Conservation (phyloP, 345 rosid species). For the Melaleuca alternifolia region DNA sequence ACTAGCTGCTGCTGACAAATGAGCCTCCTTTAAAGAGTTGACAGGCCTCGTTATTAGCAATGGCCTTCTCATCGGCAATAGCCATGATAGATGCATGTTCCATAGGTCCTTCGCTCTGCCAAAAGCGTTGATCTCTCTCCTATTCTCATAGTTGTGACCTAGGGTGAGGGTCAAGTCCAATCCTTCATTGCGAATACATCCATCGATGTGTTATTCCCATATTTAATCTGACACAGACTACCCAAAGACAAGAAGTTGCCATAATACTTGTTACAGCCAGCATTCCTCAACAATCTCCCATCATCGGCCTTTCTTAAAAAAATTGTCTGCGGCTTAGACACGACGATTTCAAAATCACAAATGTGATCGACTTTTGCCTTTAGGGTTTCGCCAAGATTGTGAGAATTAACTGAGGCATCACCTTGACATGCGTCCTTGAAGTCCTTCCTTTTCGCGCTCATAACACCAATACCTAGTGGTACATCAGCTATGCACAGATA, state of each 20-base stretch:
- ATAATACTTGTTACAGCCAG: background rate
- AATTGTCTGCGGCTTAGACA: conserved; percentile 10
- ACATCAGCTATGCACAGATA: conserved; percentile 14
- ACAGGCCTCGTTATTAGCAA: too few species aligned
- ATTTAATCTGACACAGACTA: background rate
- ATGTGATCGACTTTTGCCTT: conserved; percentile 30
- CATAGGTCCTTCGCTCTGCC: conserved; percentile 13
- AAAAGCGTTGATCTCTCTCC: conserved; percentile 6
- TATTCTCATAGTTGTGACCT: background rate
- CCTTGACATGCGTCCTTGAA: background rate
- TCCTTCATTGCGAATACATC: background rate
- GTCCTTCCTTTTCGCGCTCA: conserved; percentile 15
- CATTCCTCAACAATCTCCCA: conserved; percentile 1
- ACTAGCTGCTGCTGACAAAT: background rate
- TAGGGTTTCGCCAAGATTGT: conserved; percentile 21
- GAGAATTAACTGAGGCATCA: background rate
- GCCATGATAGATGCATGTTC: conserved; percentile 2
- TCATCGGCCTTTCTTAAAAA: conserved; percentile 10
- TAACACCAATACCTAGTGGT: conserved; percentile 14
- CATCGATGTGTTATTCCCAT: background rate
- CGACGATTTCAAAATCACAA: conserved; percentile 11
- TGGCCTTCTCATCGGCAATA: background rate
- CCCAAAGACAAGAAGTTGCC: background rate
- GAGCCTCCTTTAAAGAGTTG: conserved; percentile 3
- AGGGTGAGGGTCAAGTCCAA: background rate